phyloP scores from a whole-genome alignment of 495 filamentous ascomycete genomes.

The Xylaria grammica region DNA sequence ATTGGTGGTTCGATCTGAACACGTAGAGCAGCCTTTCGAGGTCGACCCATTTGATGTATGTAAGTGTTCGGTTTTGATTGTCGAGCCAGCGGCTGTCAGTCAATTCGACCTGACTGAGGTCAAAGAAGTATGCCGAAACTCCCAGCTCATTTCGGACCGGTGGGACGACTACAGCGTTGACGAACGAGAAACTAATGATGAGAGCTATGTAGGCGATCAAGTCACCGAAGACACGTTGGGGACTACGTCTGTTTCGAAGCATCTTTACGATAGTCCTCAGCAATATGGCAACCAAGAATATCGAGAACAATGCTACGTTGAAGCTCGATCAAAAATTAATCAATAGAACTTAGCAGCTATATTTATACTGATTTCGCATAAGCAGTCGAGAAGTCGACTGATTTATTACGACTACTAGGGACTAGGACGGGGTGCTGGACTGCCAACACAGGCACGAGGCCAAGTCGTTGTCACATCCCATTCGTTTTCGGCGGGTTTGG shows the following conservation, averaged over 20 bases:
- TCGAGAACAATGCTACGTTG: background rate
- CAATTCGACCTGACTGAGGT: constrained; percentile 37
- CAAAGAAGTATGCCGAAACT: constrained; percentile 33
- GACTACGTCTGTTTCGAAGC: background rate
- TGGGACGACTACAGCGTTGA: constrained; percentile 16
- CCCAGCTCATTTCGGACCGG: constrained; percentile 28
- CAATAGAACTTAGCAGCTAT: background rate
- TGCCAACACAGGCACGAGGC: background rate
- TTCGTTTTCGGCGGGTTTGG: background rate
- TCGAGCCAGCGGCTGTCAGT: constrained; percentile 39
- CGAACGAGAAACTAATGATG: background rate
- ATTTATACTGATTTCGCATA: background rate
- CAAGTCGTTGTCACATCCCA: background rate
- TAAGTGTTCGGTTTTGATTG: constrained; percentile 43
- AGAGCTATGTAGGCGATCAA: background rate
- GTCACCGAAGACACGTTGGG: background rate
- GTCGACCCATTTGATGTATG: constrained; percentile 43
- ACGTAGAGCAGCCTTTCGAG: constrained; percentile 44
- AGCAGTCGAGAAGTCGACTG: background rate
- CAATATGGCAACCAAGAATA: background rate
- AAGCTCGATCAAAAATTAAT: background rate
- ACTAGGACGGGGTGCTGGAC: background rate
- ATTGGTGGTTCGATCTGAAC: constrained; percentile 42
- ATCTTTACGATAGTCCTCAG: background rate
- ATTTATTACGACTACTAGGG: background rate